These are phyloP conservation scores for Candida wancherniae DNA, from an alignment of 805 yeast genomes.

Conservation along the genomic window DNA sequence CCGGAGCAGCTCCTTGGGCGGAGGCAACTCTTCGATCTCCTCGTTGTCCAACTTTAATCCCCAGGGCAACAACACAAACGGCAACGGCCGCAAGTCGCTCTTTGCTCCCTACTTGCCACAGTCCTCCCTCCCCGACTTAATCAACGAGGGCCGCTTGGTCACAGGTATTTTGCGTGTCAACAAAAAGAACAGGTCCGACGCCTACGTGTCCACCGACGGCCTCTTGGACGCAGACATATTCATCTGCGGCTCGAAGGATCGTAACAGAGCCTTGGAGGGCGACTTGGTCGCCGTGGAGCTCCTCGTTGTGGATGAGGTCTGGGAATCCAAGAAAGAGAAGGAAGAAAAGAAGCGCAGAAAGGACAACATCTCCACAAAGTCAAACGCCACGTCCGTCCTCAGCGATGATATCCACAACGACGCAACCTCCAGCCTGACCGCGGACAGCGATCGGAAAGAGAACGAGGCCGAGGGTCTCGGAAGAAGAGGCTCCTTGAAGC, in stretches of 20 bases:
- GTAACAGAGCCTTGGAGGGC: conserved; percentile 96
- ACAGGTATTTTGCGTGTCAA: conserved; percentile 91
- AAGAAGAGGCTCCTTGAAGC: conserved; percentile 87
- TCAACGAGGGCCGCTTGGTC: conserved; percentile 85
- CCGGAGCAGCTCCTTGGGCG: conserved; percentile 60
- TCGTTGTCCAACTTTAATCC: conserved; percentile 38
- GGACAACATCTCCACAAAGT: conserved; percentile 43
- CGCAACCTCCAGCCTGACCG: conserved; percentile 56
- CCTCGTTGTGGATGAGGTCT: conserved; percentile 92
- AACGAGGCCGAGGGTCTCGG: conserved; percentile 33
- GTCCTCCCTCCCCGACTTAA: conserved; percentile 81
- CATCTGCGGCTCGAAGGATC: conserved; percentile 96
- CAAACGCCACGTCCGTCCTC: conserved; percentile 33
- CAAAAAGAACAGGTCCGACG: conserved; percentile 94
- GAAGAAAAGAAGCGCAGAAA: conserved; percentile 95
- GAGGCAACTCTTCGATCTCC: conserved; percentile 57
- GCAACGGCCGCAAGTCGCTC: conserved; percentile 63
- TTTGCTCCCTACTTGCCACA: conserved; percentile 97
- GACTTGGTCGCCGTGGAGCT: conserved; percentile 95
- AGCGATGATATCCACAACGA: conserved; percentile 75
- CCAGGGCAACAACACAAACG: conserved; percentile 26
- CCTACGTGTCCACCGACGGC: conserved; percentile 97
- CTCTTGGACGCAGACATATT: conserved; percentile 93
- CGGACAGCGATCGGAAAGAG: conserved; percentile 30
- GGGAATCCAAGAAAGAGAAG: conserved; percentile 94